These are phyloP conservation scores for Alternaria sp. DNA, from an alignment of 2,329 filamentous ascomycete species.

Conservation along the genomic window DNA sequence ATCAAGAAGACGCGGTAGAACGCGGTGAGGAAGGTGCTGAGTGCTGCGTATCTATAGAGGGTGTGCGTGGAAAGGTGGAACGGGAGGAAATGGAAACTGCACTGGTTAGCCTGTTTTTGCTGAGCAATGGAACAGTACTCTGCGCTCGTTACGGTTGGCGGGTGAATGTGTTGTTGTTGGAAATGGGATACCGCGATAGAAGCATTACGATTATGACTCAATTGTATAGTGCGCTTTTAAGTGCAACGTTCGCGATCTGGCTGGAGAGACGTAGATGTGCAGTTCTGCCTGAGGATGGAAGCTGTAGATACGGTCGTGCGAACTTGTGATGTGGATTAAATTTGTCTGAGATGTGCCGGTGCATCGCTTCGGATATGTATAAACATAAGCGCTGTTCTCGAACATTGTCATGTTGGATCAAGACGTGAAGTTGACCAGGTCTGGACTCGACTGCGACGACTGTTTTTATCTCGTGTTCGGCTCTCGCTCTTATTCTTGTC, in stretches of 20 bases:
- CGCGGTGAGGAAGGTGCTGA: not conserved
- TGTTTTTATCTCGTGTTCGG: not conserved
- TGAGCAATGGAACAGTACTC: not conserved
- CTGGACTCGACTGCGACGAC: not conserved
- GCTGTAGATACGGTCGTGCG: not conserved
- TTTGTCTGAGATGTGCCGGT: not conserved
- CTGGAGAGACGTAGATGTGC: not conserved
- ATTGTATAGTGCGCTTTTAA: not conserved
- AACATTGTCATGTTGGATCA: not conserved
- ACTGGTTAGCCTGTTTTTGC: not conserved
- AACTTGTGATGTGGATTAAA: not conserved
- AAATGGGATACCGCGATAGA: not conserved
- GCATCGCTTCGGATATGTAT: not conserved
- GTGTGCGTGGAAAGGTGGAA: not conserved
- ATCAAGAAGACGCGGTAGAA: conserved; percentile 65
- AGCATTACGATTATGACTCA: not conserved
- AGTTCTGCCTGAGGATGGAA: not conserved
- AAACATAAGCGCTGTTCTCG: not conserved
- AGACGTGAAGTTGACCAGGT: not conserved
- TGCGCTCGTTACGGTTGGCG: not conserved
- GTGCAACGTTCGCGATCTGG: not conserved
- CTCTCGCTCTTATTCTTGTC: not conserved
- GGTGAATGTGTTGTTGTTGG: not conserved
- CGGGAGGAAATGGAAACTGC: not conserved
- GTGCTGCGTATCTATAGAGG: not conserved